A percentile compares a stretch with the other conserved stretches of the same genome.
phyloP scores from a whole-genome alignment of 176 grass and related monocot genomes.

The Dactylis glomerata region DNA sequence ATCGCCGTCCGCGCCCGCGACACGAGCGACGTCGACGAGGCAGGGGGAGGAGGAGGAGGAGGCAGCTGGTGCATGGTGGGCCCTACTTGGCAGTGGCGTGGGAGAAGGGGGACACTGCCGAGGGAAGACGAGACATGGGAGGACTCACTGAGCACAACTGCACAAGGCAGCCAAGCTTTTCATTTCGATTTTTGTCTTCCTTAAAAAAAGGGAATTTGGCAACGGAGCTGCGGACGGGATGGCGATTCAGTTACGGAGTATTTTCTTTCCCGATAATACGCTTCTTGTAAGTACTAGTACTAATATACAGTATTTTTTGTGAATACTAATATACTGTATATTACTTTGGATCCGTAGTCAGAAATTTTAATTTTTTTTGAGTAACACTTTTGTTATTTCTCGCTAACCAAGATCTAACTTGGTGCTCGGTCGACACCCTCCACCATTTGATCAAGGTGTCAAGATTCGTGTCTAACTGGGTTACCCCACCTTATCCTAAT shows the following conservation, averaged over 20 bases:
- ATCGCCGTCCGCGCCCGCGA: slow-evolving; percentile 82
- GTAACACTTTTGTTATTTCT: no score
- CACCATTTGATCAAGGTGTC: no score
- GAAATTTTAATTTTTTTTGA: no score
- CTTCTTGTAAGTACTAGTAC: no score
- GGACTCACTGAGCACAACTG: background rate
- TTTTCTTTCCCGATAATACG: background rate
- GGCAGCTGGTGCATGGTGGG: slow-evolving; percentile 45
- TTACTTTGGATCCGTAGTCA: no score
- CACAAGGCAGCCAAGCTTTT: background rate
- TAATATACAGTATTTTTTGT: no score
- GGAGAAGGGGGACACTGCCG: background rate
- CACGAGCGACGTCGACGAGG: slow-evolving; percentile 61
- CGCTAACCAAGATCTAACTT: no score
- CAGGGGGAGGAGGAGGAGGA: slow-evolving; percentile 10
- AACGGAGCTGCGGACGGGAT: background rate
- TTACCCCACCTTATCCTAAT: no score
- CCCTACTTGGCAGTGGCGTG: slow-evolving; percentile 35
- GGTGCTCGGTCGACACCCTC: no score
- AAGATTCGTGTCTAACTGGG: no score
- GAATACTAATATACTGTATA: no score
- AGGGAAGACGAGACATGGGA: background rate
- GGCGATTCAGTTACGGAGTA: background rate
- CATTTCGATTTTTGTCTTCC: slow-evolving; percentile 34
- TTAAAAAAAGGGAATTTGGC: slow-evolving; percentile 10